Conservation (phyloP, 352 stramenopile genomes). For the Phytophthora melonis region DNA sequence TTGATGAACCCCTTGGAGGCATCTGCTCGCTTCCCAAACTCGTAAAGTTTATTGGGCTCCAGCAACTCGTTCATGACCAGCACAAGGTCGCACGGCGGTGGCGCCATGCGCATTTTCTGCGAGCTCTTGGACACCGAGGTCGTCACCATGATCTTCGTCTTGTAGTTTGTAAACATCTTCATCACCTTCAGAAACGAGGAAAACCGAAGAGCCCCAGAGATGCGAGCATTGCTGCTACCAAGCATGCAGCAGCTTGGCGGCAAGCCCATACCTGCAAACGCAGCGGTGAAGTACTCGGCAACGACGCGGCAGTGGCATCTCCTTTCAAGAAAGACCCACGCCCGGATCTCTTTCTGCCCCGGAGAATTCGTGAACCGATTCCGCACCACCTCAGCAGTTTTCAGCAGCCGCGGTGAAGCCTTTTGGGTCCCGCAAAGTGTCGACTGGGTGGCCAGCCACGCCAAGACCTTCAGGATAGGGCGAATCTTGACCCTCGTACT, state of each 20-base stretch:
- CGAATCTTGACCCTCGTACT: slow-evolving; percentile 45
- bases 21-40: slow-evolving; percentile 65
- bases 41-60: slow-evolving; percentile 79
- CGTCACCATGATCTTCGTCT: slow-evolving; percentile 80
- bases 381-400: slow-evolving; percentile 58
- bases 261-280: slow-evolving; percentile 47
- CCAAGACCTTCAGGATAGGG: slow-evolving; percentile 67
- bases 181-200: slow-evolving; percentile 80
- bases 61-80: slow-evolving; percentile 82
- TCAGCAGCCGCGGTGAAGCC: slow-evolving; percentile 67
- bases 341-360: slow-evolving; percentile 30
- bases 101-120: slow-evolving; percentile 49
- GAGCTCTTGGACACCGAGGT: slow-evolving; percentile 76
- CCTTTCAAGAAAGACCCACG: slow-evolving; percentile 81
- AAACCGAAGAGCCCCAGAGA: slow-evolving; percentile 64
- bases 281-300: slow-evolving; percentile 77
- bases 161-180: slow-evolving; percentile 58
- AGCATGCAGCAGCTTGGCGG: slow-evolving; percentile 82
- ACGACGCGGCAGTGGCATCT: slow-evolving; percentile 77
- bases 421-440: slow-evolving; percentile 42
- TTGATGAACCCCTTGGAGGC: slow-evolving; percentile 60
- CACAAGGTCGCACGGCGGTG: slow-evolving; percentile 71
- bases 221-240: slow-evolving; percentile 69
- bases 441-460: slow-evolving; percentile 49
- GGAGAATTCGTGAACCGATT: slow-evolving; percentile 54